Base-by-base conservation (phyloP, 2,329 filamentous ascomycete genomes). In the Bipolaris sorokiniana region DNA sequence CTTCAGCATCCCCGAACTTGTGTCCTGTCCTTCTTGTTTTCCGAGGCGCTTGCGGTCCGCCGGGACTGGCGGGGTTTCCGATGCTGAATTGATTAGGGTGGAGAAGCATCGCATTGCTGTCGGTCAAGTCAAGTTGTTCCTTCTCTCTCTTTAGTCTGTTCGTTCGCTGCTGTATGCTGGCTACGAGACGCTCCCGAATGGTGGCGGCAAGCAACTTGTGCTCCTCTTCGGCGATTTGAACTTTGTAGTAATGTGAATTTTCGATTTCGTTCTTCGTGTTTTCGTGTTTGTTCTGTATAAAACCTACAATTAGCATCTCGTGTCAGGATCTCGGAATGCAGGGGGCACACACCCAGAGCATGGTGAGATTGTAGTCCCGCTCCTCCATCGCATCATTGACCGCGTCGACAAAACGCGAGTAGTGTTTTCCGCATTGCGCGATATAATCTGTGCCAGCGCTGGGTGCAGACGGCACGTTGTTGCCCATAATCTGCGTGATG, bases 331-430 rank as follows among this genome's bases (percentile, higher is more conserved):
- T 13, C 18, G 16, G 28, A 42, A 38, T 34, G 45, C 16, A 37
- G 41, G 16, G 23, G 48, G 48, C 86, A 71, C 86, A 71, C 82
- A 97, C 95, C 83, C 90, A 89, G 64, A 96, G 85, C 71, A 89
- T 86, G 6, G 90, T 88, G 71, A 98, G 79, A 67, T 93, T 88
- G 62, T 90, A 88, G 80, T 99, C 95, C 66, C 91, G 86, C 70
- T 91, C 86, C 77, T 98, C 93, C 64, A 97, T 88, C 7, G 92
- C 85, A 75, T 96, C 89, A 73, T 97, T 96, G 51, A 97, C 86
- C 60, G 94, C 88, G 65, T 91, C 86, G 18, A 95, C 87, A 79
- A 96, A 98, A 65, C 91, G 88, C 57, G 89, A 84, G 75, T 97
- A 97, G 71, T 90, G 87, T 69, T 88, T 91, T 1, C 95, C 95